phyloP scores from a whole-genome alignment of 2,329 filamentous ascomycete genomes.

The Cladosporium sphaerospermum region DNA sequence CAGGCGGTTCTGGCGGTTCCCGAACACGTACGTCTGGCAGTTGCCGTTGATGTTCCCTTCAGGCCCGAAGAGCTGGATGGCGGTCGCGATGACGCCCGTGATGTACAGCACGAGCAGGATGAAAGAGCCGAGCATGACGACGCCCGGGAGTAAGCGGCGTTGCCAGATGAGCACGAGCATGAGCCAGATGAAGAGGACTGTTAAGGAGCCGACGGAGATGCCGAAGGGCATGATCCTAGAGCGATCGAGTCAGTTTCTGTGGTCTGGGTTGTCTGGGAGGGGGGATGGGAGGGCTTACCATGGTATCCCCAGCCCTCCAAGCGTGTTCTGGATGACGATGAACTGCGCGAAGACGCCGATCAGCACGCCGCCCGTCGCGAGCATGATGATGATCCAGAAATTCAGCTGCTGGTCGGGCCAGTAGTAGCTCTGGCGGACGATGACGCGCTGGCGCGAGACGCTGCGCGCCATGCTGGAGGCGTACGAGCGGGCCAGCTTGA shows the following conservation, averaged over 20 bases:
- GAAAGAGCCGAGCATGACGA: constrained; percentile 55
- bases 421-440: constrained; percentile 50
- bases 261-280: neutral
- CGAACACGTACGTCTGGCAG: constrained; percentile 53
- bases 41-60: constrained; percentile 52
- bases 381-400: constrained; percentile 58
- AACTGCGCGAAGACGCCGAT: constrained; percentile 57
- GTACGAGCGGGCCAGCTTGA: constrained; percentile 11
- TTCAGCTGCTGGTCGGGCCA: constrained; percentile 62
- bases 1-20: constrained; percentile 41
- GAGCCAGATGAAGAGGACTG: constrained; percentile 53
- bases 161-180: constrained; percentile 52
- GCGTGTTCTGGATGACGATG: constrained; percentile 50
- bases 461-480: constrained; percentile 24
- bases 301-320: constrained; percentile 50
- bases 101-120: constrained; percentile 57
- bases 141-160: constrained; percentile 51
- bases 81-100: constrained; percentile 56
- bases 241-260: neutral
- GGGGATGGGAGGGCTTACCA: constrained; percentile 43
- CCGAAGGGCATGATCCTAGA: constrained; percentile 60
- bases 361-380: constrained; percentile 51
- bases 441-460: constrained; percentile 29
- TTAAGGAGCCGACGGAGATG: constrained; percentile 51
- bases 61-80: constrained; percentile 54